phyloP scores from a whole-genome alignment of 164 flowering plant genomes.

The Platanus orientalis region DNA sequence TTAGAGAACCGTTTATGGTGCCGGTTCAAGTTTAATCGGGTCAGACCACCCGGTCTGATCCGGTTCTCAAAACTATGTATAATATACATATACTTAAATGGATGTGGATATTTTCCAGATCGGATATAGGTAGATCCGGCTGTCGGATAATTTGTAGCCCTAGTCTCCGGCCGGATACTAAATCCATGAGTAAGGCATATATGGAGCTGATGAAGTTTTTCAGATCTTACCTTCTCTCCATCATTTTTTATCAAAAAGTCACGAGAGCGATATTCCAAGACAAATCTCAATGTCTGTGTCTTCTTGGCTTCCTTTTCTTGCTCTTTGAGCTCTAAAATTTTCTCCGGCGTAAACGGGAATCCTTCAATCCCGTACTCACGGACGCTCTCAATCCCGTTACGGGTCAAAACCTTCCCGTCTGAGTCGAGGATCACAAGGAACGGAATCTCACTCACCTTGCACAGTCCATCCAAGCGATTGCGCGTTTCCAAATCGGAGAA shows the following conservation, averaged over 20 bases:
- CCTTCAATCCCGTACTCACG: conserved; percentile 23
- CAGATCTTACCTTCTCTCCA: conserved; percentile 25
- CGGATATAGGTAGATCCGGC: too few relatives aligned
- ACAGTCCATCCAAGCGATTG: conserved; percentile 27
- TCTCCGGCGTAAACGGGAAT: conserved; percentile 34
- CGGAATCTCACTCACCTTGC: conserved; percentile 54
- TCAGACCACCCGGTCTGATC: too few relatives aligned
- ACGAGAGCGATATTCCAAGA: conserved; percentile 25
- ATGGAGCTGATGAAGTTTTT: too few relatives aligned
- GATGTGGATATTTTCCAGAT: too few relatives aligned
- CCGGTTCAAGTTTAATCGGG: too few relatives aligned
- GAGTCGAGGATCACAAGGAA: conserved; percentile 51
- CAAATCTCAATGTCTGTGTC: conserved; percentile 30
- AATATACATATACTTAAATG: too few relatives aligned
- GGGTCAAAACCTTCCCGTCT: conserved; percentile 37
- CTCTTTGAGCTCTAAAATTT: conserved; percentile 21
- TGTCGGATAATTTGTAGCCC: too few relatives aligned
- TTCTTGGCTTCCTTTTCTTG: conserved; percentile 23
- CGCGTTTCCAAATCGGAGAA: conserved; percentile 54
- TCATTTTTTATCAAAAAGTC: conserved; percentile 30
- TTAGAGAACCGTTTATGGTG: too few relatives aligned
- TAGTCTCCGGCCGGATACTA: too few relatives aligned
- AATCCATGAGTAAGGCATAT: too few relatives aligned
- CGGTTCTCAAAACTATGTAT: too few relatives aligned
- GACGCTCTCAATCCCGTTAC: conserved; percentile 25